These are phyloP conservation scores for Neurospora discreta DNA, from an alignment of 495 filamentous ascomycete genomes.

Conservation along the genomic window DNA sequence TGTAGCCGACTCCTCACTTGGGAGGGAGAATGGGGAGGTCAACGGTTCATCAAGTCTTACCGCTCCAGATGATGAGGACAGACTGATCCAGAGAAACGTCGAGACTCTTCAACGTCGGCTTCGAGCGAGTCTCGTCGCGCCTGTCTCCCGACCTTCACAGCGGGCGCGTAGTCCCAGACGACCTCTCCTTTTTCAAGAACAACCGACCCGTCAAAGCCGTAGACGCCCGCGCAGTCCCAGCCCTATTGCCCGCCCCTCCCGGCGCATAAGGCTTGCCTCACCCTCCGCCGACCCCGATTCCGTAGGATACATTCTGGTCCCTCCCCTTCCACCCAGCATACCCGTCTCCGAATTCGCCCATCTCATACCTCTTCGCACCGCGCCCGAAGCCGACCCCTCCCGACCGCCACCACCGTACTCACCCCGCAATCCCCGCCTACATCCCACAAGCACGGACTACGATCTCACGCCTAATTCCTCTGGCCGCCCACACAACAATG, in stretches of 20 bases:
- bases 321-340: background rate
- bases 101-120: background rate
- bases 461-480: background rate
- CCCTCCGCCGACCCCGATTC: background rate
- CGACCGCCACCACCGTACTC: background rate
- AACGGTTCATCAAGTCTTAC: background rate
- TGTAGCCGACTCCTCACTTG: too few species aligned
- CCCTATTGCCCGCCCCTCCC: background rate
- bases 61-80: background rate
- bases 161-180: background rate
- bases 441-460: background rate
- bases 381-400: background rate
- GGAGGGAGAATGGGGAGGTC: too few species aligned
- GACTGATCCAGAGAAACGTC: background rate
- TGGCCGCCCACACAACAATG: background rate
- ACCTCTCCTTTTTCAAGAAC: background rate
- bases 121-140: background rate
- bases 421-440: background rate
- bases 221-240: background rate
- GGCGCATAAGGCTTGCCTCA: background rate
- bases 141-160: background rate
- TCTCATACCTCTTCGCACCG: background rate
- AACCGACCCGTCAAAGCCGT: background rate
- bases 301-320: background rate
- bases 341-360: background rate